phyloP scores from a whole-genome alignment of 202 grass and related monocot genomes.

The Carex arenaria region DNA sequence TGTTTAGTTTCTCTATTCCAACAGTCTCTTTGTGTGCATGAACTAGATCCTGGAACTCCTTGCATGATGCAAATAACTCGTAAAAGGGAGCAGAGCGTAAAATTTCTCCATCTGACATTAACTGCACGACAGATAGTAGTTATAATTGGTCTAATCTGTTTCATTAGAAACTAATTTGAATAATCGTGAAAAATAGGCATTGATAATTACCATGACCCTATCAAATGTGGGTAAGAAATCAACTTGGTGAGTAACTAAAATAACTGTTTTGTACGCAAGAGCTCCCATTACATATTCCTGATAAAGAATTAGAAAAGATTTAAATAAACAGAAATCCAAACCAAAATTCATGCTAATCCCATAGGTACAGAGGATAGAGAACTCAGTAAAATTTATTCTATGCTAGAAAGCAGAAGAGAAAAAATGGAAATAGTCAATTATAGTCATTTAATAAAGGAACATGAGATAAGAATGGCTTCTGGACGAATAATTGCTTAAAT shows the following conservation, averaged over 20 bases:
- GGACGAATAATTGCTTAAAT: neutral
- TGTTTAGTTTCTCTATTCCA: constrained; percentile 39
- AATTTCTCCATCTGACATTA: constrained; percentile 82
- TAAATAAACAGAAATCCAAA: neutral
- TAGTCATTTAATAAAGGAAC: neutral
- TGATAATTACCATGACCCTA: constrained; percentile 52
- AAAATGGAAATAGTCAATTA: neutral
- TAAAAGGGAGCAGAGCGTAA: constrained; percentile 51
- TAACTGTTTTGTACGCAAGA: constrained; percentile 70
- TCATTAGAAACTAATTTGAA: neutral
- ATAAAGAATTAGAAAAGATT: neutral
- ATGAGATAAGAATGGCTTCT: too few species aligned
- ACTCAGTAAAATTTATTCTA: neutral
- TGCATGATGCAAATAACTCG: constrained; percentile 50
- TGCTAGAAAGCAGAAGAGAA: neutral
- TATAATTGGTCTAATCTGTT: neutral
- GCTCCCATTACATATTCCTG: constrained; percentile 90
- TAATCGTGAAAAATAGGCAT: neutral
- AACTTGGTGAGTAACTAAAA: constrained; percentile 91
- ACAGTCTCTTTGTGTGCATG: constrained; percentile 67
- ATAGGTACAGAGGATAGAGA: neutral
- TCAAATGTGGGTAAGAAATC: constrained; percentile 91
- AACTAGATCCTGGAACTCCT: constrained; percentile 75
- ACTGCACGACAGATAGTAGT: constrained; percentile 34
- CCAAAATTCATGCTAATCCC: neutral